These are phyloP conservation scores for Kwoniella sp. DNA, from an alignment of 768 basidiomycete species.

Conservation along the genomic window DNA sequence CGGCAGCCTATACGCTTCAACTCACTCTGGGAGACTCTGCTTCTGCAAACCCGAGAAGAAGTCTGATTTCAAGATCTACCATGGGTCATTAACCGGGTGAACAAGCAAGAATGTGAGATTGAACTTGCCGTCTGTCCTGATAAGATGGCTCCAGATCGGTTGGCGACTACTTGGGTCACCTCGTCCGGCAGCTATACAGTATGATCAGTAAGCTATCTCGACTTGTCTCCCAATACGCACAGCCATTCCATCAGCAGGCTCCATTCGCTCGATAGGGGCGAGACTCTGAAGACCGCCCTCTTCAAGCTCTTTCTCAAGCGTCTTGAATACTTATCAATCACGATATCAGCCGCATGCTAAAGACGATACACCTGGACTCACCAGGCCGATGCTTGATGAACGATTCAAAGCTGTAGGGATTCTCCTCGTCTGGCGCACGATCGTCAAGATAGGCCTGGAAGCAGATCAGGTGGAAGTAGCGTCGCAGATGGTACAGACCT, in stretches of 20 bases:
- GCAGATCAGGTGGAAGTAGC: constrained; percentile 78
- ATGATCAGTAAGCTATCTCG: not conserved
- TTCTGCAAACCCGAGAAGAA: constrained; percentile 66
- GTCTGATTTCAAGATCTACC: constrained; percentile 75
- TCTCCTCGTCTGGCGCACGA: constrained; percentile 62
- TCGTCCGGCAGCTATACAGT: constrained; percentile 66
- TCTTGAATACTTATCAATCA: constrained; percentile 69
- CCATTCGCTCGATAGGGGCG: constrained; percentile 67
- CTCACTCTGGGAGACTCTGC: constrained; percentile 89
- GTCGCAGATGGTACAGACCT: constrained; percentile 75
- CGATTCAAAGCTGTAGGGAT: constrained; percentile 61
- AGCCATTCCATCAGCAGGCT: constrained; percentile 43
- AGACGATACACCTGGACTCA: constrained; percentile 43
- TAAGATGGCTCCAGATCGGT: constrained; percentile 76
- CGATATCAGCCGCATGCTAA: not conserved
- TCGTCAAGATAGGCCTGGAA: constrained; percentile 88
- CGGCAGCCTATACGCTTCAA: constrained; percentile 13
- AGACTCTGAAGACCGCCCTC: constrained; percentile 72
- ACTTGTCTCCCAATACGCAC: constrained; percentile 25
- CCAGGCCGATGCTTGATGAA: constrained; percentile 83
- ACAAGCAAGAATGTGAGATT: not conserved
- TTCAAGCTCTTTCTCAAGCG: constrained; percentile 84
- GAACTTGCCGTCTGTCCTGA: constrained; percentile 51
- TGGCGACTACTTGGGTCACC: constrained; percentile 76
- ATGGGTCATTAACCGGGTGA: too few species aligned